Percentiles rank a stretch among this genome's conserved stretches.
Evolutionary conservation across 495 filamentous ascomycete species (phyloP).

Genomic region (Neurospora sp.): DNA sequence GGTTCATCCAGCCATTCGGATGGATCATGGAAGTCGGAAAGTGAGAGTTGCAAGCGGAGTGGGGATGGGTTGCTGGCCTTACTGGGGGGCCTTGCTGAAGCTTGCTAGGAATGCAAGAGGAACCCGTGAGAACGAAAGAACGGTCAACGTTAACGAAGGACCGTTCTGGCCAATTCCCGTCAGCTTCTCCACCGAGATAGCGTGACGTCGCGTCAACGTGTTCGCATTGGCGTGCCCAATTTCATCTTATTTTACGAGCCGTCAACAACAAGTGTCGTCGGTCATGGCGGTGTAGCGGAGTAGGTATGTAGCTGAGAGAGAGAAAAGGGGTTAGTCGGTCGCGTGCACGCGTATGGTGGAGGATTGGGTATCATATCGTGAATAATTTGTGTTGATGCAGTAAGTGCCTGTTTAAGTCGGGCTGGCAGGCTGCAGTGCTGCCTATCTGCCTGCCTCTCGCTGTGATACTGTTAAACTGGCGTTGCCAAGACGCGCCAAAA

Average conservation of each 20-base stretch:
- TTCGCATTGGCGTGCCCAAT: neutral
- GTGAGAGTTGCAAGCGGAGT: neutral
- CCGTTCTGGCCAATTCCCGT: neutral
- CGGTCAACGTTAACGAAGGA: neutral
- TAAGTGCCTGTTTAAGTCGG: neutral
- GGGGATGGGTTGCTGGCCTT: neutral
- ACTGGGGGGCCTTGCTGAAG: neutral
- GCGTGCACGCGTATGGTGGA: neutral
- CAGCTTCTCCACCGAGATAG: neutral
- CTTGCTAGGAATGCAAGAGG: neutral
- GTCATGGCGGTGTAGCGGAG: neutral
- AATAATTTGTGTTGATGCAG: neutral
- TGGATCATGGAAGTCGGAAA: neutral
- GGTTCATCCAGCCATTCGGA: neutral
- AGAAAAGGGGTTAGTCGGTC: neutral
- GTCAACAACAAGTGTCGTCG: neutral
- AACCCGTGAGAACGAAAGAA: neutral
- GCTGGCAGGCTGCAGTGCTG: neutral
- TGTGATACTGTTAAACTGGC: neutral
- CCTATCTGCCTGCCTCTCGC: neutral
- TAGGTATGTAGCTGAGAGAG: neutral
- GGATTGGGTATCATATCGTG: neutral
- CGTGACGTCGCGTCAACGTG: neutral
- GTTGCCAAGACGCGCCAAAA: neutral
- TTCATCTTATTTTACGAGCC: neutral